Evolutionary conservation across 306 rosid species (phyloP).

Genomic region (Vigna mungo): DNA sequence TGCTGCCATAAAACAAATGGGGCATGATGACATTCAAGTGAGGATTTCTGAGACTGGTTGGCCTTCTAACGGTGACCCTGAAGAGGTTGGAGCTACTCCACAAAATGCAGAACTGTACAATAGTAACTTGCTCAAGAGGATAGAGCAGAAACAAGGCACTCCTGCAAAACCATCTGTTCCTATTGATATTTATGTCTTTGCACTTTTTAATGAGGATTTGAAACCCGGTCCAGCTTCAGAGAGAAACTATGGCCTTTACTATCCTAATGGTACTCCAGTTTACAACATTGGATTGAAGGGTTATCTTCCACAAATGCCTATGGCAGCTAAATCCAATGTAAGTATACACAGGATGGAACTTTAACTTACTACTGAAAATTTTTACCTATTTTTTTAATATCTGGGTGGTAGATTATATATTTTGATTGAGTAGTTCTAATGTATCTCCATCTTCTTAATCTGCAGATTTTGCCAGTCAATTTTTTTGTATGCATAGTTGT

Average conservation of each 20-base stretch:
- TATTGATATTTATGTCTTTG: slow-evolving; percentile 74
- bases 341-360: slow-evolving; percentile 33
- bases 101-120: slow-evolving; percentile 78
- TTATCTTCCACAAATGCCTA: slow-evolving; percentile 56
- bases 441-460: slow-evolving; percentile 5
- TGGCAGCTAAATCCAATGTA: slow-evolving; percentile 57
- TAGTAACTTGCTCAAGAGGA: slow-evolving; percentile 66
- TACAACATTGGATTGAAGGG: slow-evolving; percentile 75
- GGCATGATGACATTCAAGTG: slow-evolving; percentile 69
- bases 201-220: slow-evolving; percentile 83
- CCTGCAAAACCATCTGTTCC: slow-evolving; percentile 86
- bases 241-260: slow-evolving; percentile 86
- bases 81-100: slow-evolving; percentile 76
- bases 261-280: slow-evolving; percentile 82
- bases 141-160: slow-evolving; percentile 66
- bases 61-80: slow-evolving; percentile 82
- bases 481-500: slow-evolving; percentile 46
- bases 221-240: slow-evolving; percentile 85
- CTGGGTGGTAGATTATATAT: background rate
- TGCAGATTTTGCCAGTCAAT: slow-evolving; percentile 62
- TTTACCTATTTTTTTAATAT: background rate
- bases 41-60: slow-evolving; percentile 89
- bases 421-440: background rate
- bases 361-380: background rate
- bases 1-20: slow-evolving; percentile 73